Evolutionary conservation across 169 alveolate species (phyloP), one percentile per base, ranked within the genome.

Genomic region (Cryptosporidium ubiquitum): DNA sequence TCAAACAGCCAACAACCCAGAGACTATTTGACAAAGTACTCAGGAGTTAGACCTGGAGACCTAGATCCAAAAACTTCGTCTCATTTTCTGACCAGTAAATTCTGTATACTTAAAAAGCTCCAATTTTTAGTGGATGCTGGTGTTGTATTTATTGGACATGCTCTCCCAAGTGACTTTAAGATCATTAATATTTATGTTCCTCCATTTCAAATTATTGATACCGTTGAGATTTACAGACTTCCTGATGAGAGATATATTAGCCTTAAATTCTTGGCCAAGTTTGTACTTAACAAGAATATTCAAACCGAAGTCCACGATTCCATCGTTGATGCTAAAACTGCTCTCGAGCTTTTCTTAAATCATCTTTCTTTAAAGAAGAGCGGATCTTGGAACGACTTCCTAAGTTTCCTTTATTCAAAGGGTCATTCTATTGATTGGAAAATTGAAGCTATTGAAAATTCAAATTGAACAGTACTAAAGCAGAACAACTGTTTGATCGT

Each of bases 11-110:
- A 74, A 14, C 95, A 95, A 5, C 95, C 95, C 44, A 92, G 85
- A 69, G 96, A 94, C 84, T 94, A 94, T 52, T 89, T 93, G 64
- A 94, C 96, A 12, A 91, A 95, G 94, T 93, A 68, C 75, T 93
- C 96, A 7, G 96, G 96, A 6, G 91, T 94, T 20, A 93, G 91
- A 60, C 91, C 92, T n/a, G 96, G 96, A 20, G 96, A 94, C 55
- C 71, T 94, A 52, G 96, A 92, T 47, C 92, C 92, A 20, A 93
- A 92, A 68, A 71, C 94, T 12, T 93, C 95, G 1, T 57, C 70
- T 40, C 95, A 93, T 16, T 94, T 95, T 93, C 92, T 94, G 26
- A 91, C 96, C 35, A 93, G 95, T 1, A 91, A 93, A 60, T 92
- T 92, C 31, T 39, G 86, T 44, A 91, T 94, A 7, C 91, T 92